Conservation (phyloP, 2,329 filamentous ascomycete genomes). For the Pestalotiopsis sp. region DNA sequence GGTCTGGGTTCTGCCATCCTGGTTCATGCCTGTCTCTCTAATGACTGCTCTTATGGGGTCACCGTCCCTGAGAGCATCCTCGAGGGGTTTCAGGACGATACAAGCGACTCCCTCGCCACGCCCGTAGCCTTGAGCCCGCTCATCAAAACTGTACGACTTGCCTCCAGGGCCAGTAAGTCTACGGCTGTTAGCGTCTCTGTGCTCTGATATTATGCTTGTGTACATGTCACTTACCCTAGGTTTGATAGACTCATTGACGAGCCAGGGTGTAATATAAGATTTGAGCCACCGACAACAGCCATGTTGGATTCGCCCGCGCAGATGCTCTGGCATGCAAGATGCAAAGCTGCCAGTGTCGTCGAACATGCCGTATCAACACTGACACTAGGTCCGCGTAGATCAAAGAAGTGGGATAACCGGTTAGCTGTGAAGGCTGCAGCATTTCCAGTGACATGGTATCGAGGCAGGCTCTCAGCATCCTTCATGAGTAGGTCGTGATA, state of each 20-base stretch:
- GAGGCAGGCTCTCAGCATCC: conserved; percentile 8
- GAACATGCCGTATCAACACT: conserved; percentile 15
- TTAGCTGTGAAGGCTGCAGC: conserved; percentile 8
- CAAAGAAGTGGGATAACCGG: conserved; percentile 5
- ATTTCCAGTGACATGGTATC: conserved; percentile 12
- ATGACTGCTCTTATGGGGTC: conserved; percentile 33
- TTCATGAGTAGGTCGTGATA: conserved; percentile 11
- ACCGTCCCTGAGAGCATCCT: conserved; percentile 41
- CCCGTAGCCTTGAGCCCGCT: conserved; percentile 46
- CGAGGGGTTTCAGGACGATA: conserved; percentile 45
- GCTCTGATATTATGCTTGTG: not conserved
- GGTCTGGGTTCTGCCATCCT: conserved; percentile 14
- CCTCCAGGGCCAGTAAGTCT: conserved; percentile 14
- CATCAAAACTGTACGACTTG: conserved; percentile 33
- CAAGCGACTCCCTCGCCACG: conserved; percentile 47
- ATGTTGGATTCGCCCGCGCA: conserved; percentile 9
- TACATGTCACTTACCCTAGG: conserved; percentile 4
- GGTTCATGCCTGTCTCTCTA: conserved; percentile 15
- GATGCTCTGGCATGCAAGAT: conserved; percentile 7
- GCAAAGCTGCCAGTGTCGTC: conserved; percentile 1
- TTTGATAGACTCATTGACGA: conserved; percentile 7
- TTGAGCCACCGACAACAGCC: conserved; percentile 8
- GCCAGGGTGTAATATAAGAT: conserved; percentile 6
- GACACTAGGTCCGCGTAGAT: conserved; percentile 6
- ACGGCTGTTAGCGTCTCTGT: not conserved